phyloP scores from a whole-genome alignment of 2,329 filamentous ascomycete species.

The Claviceps sp. region DNA sequence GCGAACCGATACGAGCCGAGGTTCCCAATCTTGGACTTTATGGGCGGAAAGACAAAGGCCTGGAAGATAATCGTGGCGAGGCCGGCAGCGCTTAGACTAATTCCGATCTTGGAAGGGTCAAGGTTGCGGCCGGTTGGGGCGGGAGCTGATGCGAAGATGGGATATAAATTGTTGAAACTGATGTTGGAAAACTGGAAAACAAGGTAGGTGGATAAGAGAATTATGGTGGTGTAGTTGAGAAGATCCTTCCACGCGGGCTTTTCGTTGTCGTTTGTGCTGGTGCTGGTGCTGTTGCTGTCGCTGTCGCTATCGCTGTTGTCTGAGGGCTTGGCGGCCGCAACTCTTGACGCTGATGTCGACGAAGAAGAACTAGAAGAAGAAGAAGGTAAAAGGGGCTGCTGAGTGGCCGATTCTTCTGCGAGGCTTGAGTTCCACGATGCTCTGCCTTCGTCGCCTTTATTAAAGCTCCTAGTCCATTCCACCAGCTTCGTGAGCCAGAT shows the following conservation, averaged over 20 bases:
- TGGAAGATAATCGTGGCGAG: conserved; percentile 82
- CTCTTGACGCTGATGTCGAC: conserved; percentile 8
- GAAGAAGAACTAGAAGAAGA: conserved; percentile 8
- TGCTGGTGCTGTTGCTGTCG: conserved; percentile 13
- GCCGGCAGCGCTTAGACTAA: conserved; percentile 75
- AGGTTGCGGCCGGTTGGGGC: conserved; percentile 66
- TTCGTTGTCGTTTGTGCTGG: conserved; percentile 13
- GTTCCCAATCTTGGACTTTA: conserved; percentile 73
- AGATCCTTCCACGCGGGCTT: conserved; percentile 39
- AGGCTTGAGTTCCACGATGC: conserved; percentile 26
- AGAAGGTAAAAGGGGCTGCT: conserved; percentile 17
- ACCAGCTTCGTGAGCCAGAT: conserved; percentile 20
- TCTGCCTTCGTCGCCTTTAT: conserved; percentile 11
- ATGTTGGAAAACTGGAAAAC: conserved; percentile 92
- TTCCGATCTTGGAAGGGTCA: conserved; percentile 66
- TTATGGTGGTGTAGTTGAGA: conserved; percentile 66
- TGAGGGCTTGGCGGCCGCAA: conserved; percentile 3
- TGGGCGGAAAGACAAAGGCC: conserved; percentile 64
- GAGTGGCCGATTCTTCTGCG: conserved; percentile 11
- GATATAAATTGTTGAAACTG: conserved; percentile 88
- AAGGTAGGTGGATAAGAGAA: conserved; percentile 74
- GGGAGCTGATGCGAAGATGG: conserved; percentile 71
- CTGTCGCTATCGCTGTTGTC: conserved; percentile 14
- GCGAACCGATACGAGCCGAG: conserved; percentile 70
- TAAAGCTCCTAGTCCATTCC: conserved; percentile 14